These are phyloP conservation scores for Thalassiosira tumida DNA, from an alignment of 352 stramenopile species.

Conservation along the genomic window DNA sequence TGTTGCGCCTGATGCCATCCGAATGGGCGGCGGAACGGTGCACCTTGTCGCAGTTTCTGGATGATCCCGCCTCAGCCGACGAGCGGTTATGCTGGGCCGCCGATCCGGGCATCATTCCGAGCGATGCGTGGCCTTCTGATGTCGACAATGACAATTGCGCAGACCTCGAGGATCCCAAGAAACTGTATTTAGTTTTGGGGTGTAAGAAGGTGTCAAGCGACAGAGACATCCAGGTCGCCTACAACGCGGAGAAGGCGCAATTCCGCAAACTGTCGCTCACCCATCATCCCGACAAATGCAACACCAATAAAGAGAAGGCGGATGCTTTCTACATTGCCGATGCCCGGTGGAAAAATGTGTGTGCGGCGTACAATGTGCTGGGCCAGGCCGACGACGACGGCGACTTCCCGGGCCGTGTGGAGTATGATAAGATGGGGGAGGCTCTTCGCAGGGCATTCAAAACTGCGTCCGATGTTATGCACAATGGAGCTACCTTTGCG, in stretches of 20 bases:
- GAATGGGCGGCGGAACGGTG: too few species aligned
- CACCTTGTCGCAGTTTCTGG: too few species aligned
- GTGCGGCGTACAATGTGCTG: background rate
- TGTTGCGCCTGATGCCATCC: too few species aligned
- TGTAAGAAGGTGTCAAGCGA: slow-evolving; percentile 21
- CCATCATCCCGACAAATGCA: slow-evolving; percentile 19
- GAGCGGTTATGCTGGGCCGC: too few species aligned
- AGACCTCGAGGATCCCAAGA: too few species aligned
- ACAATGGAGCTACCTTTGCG: background rate
- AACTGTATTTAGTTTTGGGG: too few species aligned
- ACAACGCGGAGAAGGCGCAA: background rate
- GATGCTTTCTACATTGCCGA: background rate
- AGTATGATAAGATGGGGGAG: slow-evolving; percentile 17
- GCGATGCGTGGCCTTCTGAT: too few species aligned
- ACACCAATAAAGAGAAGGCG: background rate
- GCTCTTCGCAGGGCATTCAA: background rate
- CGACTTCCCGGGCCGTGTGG: background rate
- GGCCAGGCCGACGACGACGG: background rate
- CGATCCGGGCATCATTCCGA: too few species aligned
- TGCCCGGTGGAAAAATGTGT: background rate
- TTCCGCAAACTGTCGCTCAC: background rate
- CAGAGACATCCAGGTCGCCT: background rate
- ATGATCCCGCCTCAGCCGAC: too few species aligned
- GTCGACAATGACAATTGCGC: too few species aligned
- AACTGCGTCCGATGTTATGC: background rate